Evolutionary conservation across 352 stramenopile genomes (phyloP), one percentile per base, ranked within the genome.

Genomic region (Globisporangium perplexum): DNA sequence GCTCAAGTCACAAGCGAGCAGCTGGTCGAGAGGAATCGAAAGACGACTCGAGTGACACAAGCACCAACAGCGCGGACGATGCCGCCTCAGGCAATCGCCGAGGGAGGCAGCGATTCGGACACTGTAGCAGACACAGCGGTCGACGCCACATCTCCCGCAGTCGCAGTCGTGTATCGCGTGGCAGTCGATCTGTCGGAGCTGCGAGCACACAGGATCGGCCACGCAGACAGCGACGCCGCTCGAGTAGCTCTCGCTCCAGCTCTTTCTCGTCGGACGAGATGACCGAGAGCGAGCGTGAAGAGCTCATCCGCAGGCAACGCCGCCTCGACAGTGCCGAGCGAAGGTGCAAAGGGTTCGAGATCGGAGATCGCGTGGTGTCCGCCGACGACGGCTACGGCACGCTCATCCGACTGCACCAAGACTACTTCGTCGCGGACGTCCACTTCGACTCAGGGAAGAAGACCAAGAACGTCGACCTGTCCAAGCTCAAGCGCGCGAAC

Each of bases 341-440:
- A 3, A 30, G 36, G 5, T 55, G 59, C 47, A 56, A 48, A 20
- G 60, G 73, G 1, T 76, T 86, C 57, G 58, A 71, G 18, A 60
- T 83, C 15, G 82, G 78, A 14, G 71, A 85, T 43, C 78, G 82
- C 26, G 68, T 90, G 1, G 53, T 57, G 4, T 73, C 65, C 20
- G 57, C 62, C 24, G 33, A 57, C 8, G 57, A 71, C 23, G 68
- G 76, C 3, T 44, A 58, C 12, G 82, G 77, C 26, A 86, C 79
- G 18, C 53, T 92, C 54, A 63, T 88, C 31, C 77, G 78, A 7
- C 26, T 89, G 7, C 85, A 88, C 43, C 59, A 61, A 14, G 72
- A 82, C 55, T 92, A 83, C 30, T 84, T 86, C 50, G 78, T 90
- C 6, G 77, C 69, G 0, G 77, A 89, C 28, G 66, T 90, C 0